A percentile compares a stretch with the other conserved stretches of the same genome.
phyloP scores from a whole-genome alignment of 225 moss, liverwort and hornwort genomes.

The Pseudisothecium myosuroides region DNA sequence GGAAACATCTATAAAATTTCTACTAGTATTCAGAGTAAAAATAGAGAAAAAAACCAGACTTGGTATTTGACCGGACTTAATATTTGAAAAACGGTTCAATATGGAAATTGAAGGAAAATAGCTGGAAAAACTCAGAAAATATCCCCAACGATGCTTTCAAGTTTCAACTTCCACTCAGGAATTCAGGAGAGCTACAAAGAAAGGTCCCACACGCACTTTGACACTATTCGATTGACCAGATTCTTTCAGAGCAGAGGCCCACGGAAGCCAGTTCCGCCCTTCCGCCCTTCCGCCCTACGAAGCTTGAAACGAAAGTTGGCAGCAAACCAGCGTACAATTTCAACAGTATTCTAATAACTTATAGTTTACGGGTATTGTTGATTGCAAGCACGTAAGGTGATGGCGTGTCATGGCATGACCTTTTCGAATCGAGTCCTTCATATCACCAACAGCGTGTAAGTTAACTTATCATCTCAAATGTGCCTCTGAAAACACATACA shows the following conservation, averaged over 20 bases:
- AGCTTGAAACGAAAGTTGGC: background rate
- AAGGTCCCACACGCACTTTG: background rate
- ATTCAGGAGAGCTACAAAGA: background rate
- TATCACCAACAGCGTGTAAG: background rate
- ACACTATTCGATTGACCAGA: background rate
- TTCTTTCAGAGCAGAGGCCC: background rate
- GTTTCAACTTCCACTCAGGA: background rate
- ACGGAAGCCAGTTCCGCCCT: background rate
- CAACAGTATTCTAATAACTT: background rate
- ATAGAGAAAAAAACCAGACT: background rate
- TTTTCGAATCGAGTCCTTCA: background rate
- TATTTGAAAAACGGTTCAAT: background rate
- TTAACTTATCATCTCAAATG: background rate
- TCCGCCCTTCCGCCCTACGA: too few species aligned
- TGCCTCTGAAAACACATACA: background rate
- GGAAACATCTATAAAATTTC: background rate
- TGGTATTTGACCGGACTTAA: fast-evolving
- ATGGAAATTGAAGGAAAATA: background rate
- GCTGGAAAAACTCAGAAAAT: background rate
- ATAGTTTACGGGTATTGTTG: background rate
- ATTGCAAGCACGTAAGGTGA: background rate
- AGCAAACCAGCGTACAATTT: background rate
- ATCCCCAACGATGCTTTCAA: background rate
- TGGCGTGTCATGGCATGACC: background rate
- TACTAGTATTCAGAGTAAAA: background rate